phyloP scores from a whole-genome alignment of 2,329 filamentous ascomycete species.

The Acrodontium crateriforme region DNA sequence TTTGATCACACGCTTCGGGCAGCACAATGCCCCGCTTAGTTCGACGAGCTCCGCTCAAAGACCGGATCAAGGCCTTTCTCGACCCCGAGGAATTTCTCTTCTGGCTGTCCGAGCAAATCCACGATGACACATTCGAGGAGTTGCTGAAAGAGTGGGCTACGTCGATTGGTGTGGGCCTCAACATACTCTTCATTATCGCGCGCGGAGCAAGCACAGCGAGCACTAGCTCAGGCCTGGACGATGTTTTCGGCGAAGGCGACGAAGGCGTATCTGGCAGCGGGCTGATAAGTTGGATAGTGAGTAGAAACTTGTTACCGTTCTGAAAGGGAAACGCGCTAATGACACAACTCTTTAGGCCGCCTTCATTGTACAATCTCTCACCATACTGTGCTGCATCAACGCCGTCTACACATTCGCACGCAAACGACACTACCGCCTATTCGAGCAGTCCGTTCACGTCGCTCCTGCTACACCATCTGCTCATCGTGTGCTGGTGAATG shows the following conservation, averaged over 20 bases:
- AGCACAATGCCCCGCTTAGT: conserved; percentile 67
- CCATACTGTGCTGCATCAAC: conserved; percentile 56
- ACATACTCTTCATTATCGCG: conserved; percentile 68
- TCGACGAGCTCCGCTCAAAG: conserved; percentile 60
- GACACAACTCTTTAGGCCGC: conserved; percentile 25
- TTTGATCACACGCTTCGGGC: no score
- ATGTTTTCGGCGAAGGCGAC: conserved; percentile 67
- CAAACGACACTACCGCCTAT: conserved; percentile 77
- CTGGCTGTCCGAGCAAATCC: conserved; percentile 84
- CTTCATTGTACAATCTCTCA: conserved; percentile 57
- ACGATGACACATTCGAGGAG: conserved; percentile 82
- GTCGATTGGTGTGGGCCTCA: conserved; percentile 61
- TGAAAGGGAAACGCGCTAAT: neutral
- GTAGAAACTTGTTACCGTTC: conserved; percentile 13
- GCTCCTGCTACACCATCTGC: conserved; percentile 70
- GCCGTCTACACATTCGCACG: conserved; percentile 69
- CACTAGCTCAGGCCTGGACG: conserved; percentile 37
- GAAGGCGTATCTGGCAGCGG: conserved; percentile 36
- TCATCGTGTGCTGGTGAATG: conserved; percentile 75
- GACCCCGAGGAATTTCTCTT: conserved; percentile 83
- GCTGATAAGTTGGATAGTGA: conserved; percentile 54
- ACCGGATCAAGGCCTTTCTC: conserved; percentile 67
- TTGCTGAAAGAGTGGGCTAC: conserved; percentile 57
- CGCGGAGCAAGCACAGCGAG: conserved; percentile 45
- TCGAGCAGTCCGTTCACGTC: conserved; percentile 70